These are phyloP conservation scores for Cladosporium sp. DNA, from an alignment of 2,329 filamentous ascomycete genomes.

Conservation along the genomic window DNA sequence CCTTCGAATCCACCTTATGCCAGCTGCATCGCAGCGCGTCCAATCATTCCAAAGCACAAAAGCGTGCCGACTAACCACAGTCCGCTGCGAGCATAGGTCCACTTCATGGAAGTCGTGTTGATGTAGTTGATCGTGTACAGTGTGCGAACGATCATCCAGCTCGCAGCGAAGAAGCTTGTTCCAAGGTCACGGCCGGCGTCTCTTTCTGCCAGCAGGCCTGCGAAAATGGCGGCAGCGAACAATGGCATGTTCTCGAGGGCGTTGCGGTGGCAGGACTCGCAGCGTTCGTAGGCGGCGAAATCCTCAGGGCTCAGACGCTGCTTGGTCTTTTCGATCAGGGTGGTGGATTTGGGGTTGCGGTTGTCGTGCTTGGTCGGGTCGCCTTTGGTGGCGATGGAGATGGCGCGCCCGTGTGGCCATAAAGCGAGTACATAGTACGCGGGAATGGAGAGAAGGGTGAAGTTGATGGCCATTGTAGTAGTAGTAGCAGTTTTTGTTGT, in stretches of 20 bases:
- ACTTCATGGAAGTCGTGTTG: slow-evolving; percentile 30
- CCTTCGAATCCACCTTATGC: slow-evolving; percentile 14
- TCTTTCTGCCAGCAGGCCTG: slow-evolving; percentile 44
- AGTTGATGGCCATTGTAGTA: slow-evolving; percentile 34
- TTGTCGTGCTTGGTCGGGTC: slow-evolving; percentile 44
- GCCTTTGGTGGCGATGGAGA: slow-evolving; percentile 40
- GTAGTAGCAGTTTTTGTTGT: too few species aligned
- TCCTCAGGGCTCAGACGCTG: slow-evolving; percentile 39
- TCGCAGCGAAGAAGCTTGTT: slow-evolving; percentile 37
- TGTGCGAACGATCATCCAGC: slow-evolving; percentile 39
- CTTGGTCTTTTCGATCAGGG: slow-evolving; percentile 38
- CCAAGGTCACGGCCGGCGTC: slow-evolving; percentile 29
- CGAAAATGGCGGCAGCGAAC: slow-evolving; percentile 46
- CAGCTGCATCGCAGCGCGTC: slow-evolving; percentile 33
- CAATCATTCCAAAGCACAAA: slow-evolving; percentile 35
- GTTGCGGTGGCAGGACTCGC: slow-evolving; percentile 48
- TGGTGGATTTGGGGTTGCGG: slow-evolving; percentile 43
- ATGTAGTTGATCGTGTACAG: slow-evolving; percentile 43
- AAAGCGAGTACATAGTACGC: slow-evolving; percentile 46
- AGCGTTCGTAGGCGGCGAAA: slow-evolving; percentile 47
- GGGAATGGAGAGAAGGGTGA: slow-evolving; percentile 47
- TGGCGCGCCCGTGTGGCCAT: slow-evolving; percentile 43
- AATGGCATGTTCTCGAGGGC: slow-evolving; percentile 50
- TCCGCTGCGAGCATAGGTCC: slow-evolving; percentile 30
- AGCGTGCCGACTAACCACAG: slow-evolving; percentile 34